Percentiles rank a stretch among this genome's conserved stretches.
phyloP scores from a whole-genome alignment of 495 filamentous ascomycete species.

The Penicillium salamii region DNA sequence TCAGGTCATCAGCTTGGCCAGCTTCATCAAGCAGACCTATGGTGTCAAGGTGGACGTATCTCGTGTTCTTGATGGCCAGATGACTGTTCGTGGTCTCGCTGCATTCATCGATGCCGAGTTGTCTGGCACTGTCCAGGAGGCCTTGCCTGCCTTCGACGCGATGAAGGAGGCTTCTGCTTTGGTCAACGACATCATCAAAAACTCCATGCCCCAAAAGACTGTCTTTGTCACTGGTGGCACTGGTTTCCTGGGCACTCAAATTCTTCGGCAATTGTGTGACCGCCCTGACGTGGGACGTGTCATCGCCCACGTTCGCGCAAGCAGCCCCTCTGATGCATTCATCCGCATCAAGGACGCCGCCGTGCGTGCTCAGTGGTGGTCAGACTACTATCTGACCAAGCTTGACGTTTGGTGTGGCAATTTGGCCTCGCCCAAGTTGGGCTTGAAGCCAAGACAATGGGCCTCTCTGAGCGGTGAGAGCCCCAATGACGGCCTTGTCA shows the following conservation, averaged over 20 bases:
- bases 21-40: conserved; percentile 23
- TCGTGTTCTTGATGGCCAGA: conserved; percentile 16
- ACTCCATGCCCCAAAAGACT: conserved; percentile 13
- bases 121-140: background rate
- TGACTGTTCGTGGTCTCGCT: conserved; percentile 22
- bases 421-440: conserved; percentile 59
- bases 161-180: conserved; percentile 11
- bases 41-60: conserved; percentile 21
- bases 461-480: conserved; percentile 43
- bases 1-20: conserved; percentile 27
- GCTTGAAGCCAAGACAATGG: conserved; percentile 38
- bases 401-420: conserved; percentile 51
- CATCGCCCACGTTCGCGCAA: conserved; percentile 65
- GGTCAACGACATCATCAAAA: conserved; percentile 7
- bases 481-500: conserved; percentile 48
- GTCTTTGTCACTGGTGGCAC: conserved; percentile 75
- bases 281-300: conserved; percentile 47
- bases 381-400: conserved; percentile 9
- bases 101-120: conserved; percentile 13
- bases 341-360: conserved; percentile 48
- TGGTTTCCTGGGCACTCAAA: conserved; percentile 72
- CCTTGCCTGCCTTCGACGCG: conserved; percentile 6
- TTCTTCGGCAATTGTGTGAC: conserved; percentile 60
- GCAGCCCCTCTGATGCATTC: conserved; percentile 46
- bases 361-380: conserved; percentile 24